Conservation (phyloP, 768 basidiomycete species). For the Tubosaeta sp. region DNA sequence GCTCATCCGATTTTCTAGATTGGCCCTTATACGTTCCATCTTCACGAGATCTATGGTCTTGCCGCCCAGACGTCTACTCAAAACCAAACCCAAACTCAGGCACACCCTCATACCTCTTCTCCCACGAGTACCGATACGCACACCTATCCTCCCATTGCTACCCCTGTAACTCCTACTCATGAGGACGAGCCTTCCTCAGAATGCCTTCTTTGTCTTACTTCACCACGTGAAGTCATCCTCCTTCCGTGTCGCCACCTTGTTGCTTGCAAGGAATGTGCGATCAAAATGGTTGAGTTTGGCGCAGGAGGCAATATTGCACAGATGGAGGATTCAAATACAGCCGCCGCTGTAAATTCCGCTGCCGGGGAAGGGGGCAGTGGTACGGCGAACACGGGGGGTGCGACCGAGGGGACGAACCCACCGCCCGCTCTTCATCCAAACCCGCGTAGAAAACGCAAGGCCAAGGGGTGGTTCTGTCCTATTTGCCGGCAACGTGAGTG, state of each 20-base stretch:
- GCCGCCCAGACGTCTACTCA: slow-evolving; percentile 49
- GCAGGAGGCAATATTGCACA: slow-evolving; percentile 86
- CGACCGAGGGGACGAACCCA: slow-evolving; percentile 23
- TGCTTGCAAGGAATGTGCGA: slow-evolving; percentile 90
- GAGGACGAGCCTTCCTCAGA: slow-evolving; percentile 80
- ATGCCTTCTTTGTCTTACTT: slow-evolving; percentile 86
- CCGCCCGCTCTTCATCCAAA: slow-evolving; percentile 31
- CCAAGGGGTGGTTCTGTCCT: slow-evolving; percentile 97
- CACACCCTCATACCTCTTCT: slow-evolving; percentile 34
- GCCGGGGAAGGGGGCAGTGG: slow-evolving; percentile 22
- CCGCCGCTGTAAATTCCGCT: slow-evolving; percentile 20
- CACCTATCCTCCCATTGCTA: slow-evolving; percentile 44
- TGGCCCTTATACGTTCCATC: slow-evolving; percentile 88
- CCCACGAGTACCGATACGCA: slow-evolving; percentile 35
- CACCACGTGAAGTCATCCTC: slow-evolving; percentile 86
- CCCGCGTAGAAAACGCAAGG: slow-evolving; percentile 79
- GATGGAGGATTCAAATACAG: slow-evolving; percentile 35
- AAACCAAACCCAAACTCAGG: slow-evolving; percentile 22
- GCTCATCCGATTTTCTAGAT: slow-evolving; percentile 47
- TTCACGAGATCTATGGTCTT: slow-evolving; percentile 93
- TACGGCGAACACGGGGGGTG: slow-evolving; percentile 14
- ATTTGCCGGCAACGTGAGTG: slow-evolving; percentile 90
- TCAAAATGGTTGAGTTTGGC: slow-evolving; percentile 98
- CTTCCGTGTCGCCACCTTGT: slow-evolving; percentile 92
- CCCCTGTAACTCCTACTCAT: slow-evolving; percentile 23